Evolutionary conservation across 2,329 filamentous ascomycete genomes (phyloP), one percentile per base, ranked within the genome.

Genomic region (Alternaria rosae): DNA sequence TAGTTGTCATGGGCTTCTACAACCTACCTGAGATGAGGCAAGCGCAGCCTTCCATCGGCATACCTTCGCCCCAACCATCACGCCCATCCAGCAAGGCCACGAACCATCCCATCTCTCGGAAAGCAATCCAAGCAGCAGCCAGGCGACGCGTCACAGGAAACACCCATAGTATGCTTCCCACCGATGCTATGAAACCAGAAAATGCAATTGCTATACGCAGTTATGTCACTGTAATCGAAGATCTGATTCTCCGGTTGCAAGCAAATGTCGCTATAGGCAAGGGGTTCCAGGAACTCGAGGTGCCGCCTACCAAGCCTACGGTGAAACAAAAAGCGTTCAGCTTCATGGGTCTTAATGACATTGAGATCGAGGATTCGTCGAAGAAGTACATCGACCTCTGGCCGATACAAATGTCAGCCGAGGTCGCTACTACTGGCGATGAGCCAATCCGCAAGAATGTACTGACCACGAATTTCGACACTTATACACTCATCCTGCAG

Each of bases 321-420:
- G 69, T 54, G 25, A 68, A 71, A 42, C 69, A 78, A 47, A 71
- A 66, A 28, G 52, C 72, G 2, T 58, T 79, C 4, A 64, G 57
- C 21, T 57, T 74, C 28, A 35, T 79, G 13, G 69, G 73, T 8
- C 62, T 78, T 0, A 57, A 59, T 9, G 65, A 70, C 2, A 48
- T 68, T 0, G 84, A 86, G 20, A 77, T 83, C 1, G 83, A 88
- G 41, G 85, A 84, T 17, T 87, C 89, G 55, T 83, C 82, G 5
- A 94, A 94, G 74, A 92, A 89, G 71, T 94, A 90, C 72, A 92
- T 97, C 64, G 93, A 97, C 72, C 81, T 97, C 5, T 97, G 93
- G 93, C 93, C 93, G 0, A 95, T 97, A 55, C 93, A 97, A 68
- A 97, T 97, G 92, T 94, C 92, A 6, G 92, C 92, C 1, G 92